Evolutionary conservation across 305 asterid species (phyloP).

Genomic region (Withania somnifera): DNA sequence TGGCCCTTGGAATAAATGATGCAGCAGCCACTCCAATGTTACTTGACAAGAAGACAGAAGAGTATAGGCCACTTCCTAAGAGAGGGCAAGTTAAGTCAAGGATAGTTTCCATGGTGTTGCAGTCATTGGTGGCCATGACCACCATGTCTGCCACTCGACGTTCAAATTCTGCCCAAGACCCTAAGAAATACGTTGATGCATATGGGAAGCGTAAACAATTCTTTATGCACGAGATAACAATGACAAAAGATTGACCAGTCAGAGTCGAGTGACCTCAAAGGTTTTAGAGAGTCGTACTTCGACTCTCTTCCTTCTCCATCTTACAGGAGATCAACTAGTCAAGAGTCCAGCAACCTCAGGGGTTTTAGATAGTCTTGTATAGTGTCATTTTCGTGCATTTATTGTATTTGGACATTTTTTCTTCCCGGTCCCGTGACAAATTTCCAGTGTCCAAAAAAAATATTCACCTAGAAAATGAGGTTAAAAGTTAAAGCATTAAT

Average conservation of each 20-base stretch:
- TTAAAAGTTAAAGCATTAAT: too few species aligned
- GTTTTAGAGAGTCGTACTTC: neutral
- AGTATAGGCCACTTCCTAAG: slow-evolving; percentile 19
- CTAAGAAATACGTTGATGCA: neutral
- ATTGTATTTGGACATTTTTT: neutral
- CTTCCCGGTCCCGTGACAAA: neutral
- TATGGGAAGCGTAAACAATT: neutral
- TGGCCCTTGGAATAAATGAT: slow-evolving; percentile 17
- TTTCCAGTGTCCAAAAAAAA: neutral
- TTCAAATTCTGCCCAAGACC: slow-evolving; percentile 19
- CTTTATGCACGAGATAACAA: neutral
- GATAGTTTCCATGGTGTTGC: slow-evolving; percentile 39
- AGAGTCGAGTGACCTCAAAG: neutral
- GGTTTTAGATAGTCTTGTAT: neutral
- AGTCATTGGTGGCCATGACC: slow-evolving; percentile 22
- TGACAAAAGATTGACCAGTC: neutral
- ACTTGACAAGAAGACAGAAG: slow-evolving; percentile 9
- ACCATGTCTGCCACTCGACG: slow-evolving; percentile 4
- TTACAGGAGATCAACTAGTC: neutral
- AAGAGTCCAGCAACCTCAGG: neutral
- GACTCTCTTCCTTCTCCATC: neutral
- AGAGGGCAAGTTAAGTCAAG: slow-evolving; percentile 46
- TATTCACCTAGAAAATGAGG: neutral
- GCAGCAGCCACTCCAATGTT: slow-evolving; percentile 5
- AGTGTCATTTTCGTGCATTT: neutral